phyloP scores from a whole-genome alignment of 441 rosid genomes.

The Dalechampia spathulata region DNA sequence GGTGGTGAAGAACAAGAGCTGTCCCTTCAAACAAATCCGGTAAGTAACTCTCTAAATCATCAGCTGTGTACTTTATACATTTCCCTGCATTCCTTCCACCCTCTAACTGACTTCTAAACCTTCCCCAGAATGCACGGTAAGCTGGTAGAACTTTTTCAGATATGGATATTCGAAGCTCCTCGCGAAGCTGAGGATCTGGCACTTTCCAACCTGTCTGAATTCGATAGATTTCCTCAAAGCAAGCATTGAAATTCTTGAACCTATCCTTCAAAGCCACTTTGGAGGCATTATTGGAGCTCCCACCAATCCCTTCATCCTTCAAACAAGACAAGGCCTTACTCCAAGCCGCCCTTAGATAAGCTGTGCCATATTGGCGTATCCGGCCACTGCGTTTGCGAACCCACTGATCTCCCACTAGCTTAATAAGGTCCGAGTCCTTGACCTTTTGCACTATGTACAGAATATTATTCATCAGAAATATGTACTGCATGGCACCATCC shows the following conservation, averaged over 20 bases:
- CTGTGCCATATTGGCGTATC: constrained; percentile 74
- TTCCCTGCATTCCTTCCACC: constrained; percentile 80
- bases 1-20: constrained; percentile 71
- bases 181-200: constrained; percentile 91
- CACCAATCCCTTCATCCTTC: constrained; percentile 78
- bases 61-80: constrained; percentile 88
- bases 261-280: constrained; percentile 78
- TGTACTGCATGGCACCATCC: constrained; percentile 52
- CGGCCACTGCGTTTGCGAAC: constrained; percentile 79
- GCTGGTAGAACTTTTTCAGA: constrained; percentile 90
- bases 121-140: constrained; percentile 77
- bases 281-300: constrained; percentile 54
- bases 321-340: constrained; percentile 63
- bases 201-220: constrained; percentile 95
- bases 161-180: constrained; percentile 87
- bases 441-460: constrained; percentile 86
- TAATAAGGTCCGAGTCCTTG: constrained; percentile 73
- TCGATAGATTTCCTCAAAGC: constrained; percentile 85
- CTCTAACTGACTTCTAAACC: constrained; percentile 79
- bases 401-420: constrained; percentile 85
- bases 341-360: constrained; percentile 93
- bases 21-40: constrained; percentile 84
- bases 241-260: constrained; percentile 81
- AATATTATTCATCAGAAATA: constrained; percentile 88
- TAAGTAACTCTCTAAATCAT: constrained; percentile 77